phyloP scores from a whole-genome alignment of 2,329 filamentous ascomycete species.

The Epichloe sibirici region DNA sequence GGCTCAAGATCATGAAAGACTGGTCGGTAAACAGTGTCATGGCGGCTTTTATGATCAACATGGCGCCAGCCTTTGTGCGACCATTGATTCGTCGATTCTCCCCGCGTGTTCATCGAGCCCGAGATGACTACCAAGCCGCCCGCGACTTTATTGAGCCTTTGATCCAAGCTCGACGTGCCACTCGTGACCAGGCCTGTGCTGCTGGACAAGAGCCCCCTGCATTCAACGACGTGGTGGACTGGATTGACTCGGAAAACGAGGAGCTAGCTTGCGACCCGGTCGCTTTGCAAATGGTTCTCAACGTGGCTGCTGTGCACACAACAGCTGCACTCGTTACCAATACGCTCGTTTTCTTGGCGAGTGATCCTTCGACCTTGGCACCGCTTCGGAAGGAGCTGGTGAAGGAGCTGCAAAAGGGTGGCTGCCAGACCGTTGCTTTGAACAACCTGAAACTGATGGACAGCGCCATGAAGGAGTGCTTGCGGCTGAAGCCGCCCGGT shows the following conservation, averaged over 20 bases:
- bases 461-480: conserved; percentile 7
- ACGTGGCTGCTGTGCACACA: conserved; percentile 7
- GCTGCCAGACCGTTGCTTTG: conserved; percentile 6
- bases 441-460: conserved; percentile 7
- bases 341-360: conserved; percentile 5
- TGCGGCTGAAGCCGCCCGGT: conserved; percentile 7
- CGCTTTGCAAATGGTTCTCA: conserved; percentile 8
- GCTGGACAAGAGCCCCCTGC: not conserved
- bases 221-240: conserved; percentile 8
- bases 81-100: conserved; percentile 6
- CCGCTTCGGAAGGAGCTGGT: conserved; percentile 5
- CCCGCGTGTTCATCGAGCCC: conserved; percentile 1
- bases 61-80: conserved; percentile 5
- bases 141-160: conserved; percentile 7
- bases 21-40: conserved; percentile 8
- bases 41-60: conserved; percentile 8
- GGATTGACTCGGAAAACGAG: conserved; percentile 8
- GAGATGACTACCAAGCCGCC: conserved; percentile 5
- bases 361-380: conserved; percentile 1
- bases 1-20: conserved; percentile 6
- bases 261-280: conserved; percentile 7
- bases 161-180: conserved; percentile 4
- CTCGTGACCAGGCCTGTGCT: not conserved
- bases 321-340: conserved; percentile 7
- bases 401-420: conserved; percentile 1